Evolutionary conservation across 164 flowering plant genomes (phyloP).

Genomic region (Macadamia tetraphylla): DNA sequence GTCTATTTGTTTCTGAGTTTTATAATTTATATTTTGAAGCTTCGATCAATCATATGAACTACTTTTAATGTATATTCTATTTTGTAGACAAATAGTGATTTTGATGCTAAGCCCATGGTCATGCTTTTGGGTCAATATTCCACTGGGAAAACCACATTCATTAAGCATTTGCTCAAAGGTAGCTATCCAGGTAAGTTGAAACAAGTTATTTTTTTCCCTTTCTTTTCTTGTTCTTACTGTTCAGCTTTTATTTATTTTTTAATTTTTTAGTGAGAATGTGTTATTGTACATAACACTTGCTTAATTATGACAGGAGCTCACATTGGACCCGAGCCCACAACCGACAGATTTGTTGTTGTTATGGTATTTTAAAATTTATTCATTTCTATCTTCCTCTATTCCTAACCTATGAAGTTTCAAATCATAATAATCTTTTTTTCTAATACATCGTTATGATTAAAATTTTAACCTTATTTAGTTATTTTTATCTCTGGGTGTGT

Average conservation of each 20-base stretch:
- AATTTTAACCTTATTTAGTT: not conserved
- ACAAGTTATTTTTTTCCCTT: not conserved
- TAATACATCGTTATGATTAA: not conserved
- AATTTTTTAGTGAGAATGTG: not conserved
- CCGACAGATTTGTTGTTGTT: conserved; percentile 94
- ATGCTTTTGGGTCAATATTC: conserved; percentile 99
- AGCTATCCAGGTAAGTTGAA: conserved; percentile 71
- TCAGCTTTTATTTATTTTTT: not conserved
- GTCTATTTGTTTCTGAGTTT: not conserved
- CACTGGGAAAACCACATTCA: conserved; percentile 98
- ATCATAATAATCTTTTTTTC: not conserved
- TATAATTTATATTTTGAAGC: not conserved
- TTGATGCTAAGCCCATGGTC: conserved; percentile 98
- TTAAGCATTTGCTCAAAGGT: conserved; percentile 72
- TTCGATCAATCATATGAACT: not conserved
- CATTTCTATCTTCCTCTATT: not conserved
- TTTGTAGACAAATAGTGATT: conserved; percentile 84
- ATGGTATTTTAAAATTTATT: conserved; percentile 47
- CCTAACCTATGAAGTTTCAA: not conserved
- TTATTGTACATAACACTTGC: conserved; percentile 4
- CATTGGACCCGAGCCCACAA: conserved; percentile 98
- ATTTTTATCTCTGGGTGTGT: no score
- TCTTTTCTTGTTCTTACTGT: not conserved
- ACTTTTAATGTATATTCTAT: conserved; percentile 1
- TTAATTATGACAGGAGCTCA: conserved; percentile 63